Conservation (phyloP, 345 rosid genomes). For the Gossypium anomalum region DNA sequence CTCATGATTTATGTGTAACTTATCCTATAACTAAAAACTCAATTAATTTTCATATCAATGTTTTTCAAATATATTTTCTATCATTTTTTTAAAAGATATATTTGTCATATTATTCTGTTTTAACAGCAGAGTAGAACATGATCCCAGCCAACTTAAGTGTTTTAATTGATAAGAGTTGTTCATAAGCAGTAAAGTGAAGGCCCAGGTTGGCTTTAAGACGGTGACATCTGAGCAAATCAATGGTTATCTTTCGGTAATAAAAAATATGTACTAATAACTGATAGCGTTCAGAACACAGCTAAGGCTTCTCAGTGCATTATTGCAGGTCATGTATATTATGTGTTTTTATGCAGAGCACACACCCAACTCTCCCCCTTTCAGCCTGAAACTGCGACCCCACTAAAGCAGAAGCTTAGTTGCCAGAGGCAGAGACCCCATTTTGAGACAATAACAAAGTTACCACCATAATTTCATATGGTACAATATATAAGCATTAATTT, state of each 20-base stretch:
- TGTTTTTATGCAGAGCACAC: not conserved
- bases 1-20: no score
- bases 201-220: not conserved
- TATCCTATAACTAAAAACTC: no score
- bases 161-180: no score
- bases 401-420: conserved; percentile 8
- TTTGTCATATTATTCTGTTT: no score
- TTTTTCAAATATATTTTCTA: no score
- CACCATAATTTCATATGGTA: conserved; percentile 20
- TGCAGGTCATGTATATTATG: conserved; percentile 27
- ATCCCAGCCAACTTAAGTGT: no score
- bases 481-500: conserved; percentile 19
- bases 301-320: conserved; percentile 27
- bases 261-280: not conserved
- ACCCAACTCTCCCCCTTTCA: not conserved
- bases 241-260: conserved; percentile 13
- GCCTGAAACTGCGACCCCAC: conserved; percentile 16
- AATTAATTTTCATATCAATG: no score
- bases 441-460: conserved; percentile 12
- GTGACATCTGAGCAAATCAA: conserved; percentile 1
- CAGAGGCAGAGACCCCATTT: conserved; percentile 11
- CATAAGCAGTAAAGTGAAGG: no score
- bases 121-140: no score
- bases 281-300: not conserved
- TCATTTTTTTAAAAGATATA: no score